These are phyloP conservation scores for Halophytophthora polymorphica DNA, from an alignment of 352 stramenopile species.

Conservation along the genomic window DNA sequence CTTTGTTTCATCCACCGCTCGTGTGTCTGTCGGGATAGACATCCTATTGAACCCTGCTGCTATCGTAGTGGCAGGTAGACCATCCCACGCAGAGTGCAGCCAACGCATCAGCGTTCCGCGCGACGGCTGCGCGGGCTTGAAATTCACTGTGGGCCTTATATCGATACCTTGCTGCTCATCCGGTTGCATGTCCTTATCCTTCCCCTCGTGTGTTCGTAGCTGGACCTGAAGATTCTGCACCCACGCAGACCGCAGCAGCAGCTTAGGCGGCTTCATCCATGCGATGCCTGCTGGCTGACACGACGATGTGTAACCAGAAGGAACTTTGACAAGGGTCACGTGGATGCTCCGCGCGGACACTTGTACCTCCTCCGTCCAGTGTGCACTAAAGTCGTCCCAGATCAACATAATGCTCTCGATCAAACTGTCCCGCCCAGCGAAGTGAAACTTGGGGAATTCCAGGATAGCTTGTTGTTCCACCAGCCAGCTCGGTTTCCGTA, in stretches of 20 bases:
- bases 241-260: background rate
- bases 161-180: no score
- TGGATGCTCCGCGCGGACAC: background rate
- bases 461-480: conserved; percentile 12
- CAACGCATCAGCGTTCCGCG: no score
- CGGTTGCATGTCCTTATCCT: no score
- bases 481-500: conserved; percentile 19
- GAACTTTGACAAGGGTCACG: conserved; percentile 4
- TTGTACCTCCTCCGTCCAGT: conserved; percentile 6
- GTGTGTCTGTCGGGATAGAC: no score
- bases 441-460: conserved; percentile 12
- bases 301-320: conserved; percentile 3
- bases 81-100: no score
- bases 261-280: conserved; percentile 16
- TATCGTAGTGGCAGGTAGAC: no score
- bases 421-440: background rate
- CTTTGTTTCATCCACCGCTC: no score
- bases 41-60: no score
- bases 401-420: background rate
- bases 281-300: conserved; percentile 13
- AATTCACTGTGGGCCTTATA: no score
- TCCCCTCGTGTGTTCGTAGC: no score
- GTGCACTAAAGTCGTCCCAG: conserved; percentile 14
- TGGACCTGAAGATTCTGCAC: no score
- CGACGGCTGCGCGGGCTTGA: no score